These are phyloP conservation scores for Kwoniella mangroviensis DNA, from an alignment of 768 basidiomycete genomes.

Conservation along the genomic window DNA sequence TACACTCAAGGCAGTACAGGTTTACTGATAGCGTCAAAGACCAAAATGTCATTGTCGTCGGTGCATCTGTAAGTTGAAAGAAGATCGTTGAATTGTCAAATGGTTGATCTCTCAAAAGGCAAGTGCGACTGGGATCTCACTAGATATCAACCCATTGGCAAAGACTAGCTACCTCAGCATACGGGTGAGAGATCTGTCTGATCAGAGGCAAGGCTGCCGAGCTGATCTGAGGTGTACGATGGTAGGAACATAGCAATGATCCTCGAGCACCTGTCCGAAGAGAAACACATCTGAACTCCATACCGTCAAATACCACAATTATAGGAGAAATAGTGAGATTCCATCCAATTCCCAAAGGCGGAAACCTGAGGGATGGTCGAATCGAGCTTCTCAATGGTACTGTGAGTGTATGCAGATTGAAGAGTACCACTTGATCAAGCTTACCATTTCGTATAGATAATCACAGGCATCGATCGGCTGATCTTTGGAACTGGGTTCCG, in stretches of 20 bases:
- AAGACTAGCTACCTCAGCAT: conserved; percentile 13
- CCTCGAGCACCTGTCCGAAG: conserved; percentile 24
- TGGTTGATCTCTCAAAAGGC: background rate
- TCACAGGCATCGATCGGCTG: conserved; percentile 12
- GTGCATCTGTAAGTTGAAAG: conserved; percentile 58
- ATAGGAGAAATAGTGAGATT: conserved; percentile 20
- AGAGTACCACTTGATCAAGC: background rate
- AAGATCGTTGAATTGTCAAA: conserved; percentile 53
- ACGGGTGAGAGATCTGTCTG: background rate
- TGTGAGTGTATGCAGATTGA: conserved; percentile 12
- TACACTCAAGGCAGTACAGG: conserved; percentile 31
- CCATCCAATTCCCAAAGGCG: background rate
- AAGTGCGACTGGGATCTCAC: conserved; percentile 19
- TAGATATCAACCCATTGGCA: conserved; percentile 16
- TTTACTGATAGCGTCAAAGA: background rate
- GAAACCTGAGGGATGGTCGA: background rate
- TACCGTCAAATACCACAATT: conserved; percentile 20
- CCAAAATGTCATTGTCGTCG: conserved; percentile 60
- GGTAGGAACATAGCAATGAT: conserved; percentile 24
- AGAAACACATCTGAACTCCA: conserved; percentile 1
- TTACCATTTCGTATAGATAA: conserved; percentile 7
- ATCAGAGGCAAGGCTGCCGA: background rate
- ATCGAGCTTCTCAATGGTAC: conserved; percentile 22
- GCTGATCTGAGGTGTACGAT: background rate
- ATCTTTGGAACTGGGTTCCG: conserved; percentile 51